Base-by-base conservation (phyloP, 371 early-diverging fungal genomes). In the Mucor indicus region DNA sequence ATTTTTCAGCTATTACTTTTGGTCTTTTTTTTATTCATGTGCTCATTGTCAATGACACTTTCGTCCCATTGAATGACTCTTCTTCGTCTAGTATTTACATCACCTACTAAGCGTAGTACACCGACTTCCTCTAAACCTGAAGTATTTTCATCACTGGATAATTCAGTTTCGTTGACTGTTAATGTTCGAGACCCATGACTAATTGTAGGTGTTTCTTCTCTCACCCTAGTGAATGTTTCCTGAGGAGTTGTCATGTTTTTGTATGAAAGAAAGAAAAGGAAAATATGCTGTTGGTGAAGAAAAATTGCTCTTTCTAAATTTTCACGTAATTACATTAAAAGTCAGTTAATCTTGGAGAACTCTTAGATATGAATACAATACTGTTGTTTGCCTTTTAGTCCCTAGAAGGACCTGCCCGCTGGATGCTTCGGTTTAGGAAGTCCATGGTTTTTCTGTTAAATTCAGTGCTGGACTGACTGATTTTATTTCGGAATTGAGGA, bases 1-100 rank as follows among this genome's bases (percentile, higher is more conserved):
- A n/a, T n/a, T n/a, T 79, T 70, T 64, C 92, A 10, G 17, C 20
- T 5, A 0, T 31, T 69, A 90, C 91, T 78, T 59, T 95, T 95
- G 39, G 87, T 84, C 50, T 85, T 91, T 64, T 94, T 95, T 56
- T 74, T 83, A 37, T 78, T 75, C 75, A 92, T 60, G 23, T 84
- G 78, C 61, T 95, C 95, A 63, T 95, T 94, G 61, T 95, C 93
- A 22, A 94, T 75, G 1, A 91, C 92, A 38, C 67, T 79, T 25
- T 83, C 85, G 38, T 84, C 86, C 94, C 95, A 95, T 40, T 80
- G 84, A 44, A 93, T 86, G 10, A 72, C 67, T 50, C 75, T 62
- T 13, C 66, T 69, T 16, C 73, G 49, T 50, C 70, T 52, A 13
- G 67, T 42, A 21, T 51, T 47, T 53, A 72, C 60, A 33, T 80